phyloP scores from a whole-genome alignment of 768 basidiomycete species.

The Terana coerulea region DNA sequence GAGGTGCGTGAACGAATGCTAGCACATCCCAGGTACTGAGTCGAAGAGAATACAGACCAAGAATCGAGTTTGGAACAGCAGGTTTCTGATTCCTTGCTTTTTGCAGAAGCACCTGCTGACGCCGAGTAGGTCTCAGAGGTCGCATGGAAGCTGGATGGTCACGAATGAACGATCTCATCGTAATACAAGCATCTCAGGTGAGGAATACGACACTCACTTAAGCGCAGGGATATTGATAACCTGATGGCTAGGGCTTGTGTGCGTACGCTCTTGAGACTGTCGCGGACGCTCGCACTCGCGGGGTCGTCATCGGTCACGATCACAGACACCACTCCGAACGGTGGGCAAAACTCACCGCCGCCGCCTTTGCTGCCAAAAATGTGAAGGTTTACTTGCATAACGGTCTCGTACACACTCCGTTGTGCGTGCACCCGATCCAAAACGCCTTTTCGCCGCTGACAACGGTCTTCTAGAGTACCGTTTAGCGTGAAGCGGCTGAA shows the following conservation, averaged over 20 bases:
- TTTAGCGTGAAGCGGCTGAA: conserved; percentile 63
- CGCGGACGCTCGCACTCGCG: conserved; percentile 48
- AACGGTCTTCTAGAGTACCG: conserved; percentile 56
- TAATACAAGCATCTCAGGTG: conserved; percentile 82
- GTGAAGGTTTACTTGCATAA: conserved; percentile 67
- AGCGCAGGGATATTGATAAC: not conserved
- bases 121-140: conserved; percentile 59
- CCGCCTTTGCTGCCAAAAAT: conserved; percentile 59
- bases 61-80: conserved; percentile 88
- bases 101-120: not conserved
- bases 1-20: conserved; percentile 34
- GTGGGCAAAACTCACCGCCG: conserved; percentile 76
- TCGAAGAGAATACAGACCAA: conserved; percentile 36
- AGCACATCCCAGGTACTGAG: not conserved
- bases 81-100: conserved; percentile 36
- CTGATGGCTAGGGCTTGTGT: conserved; percentile 70
- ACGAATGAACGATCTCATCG: conserved; percentile 86
- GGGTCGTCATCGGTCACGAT: conserved; percentile 83
- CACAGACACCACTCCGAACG: conserved; percentile 76
- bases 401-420: conserved; percentile 76
- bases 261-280: conserved; percentile 62
- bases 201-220: conserved; percentile 5
- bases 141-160: conserved; percentile 88
- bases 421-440: conserved; percentile 39
- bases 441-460: not conserved